phyloP scores from a whole-genome alignment of 2,329 filamentous ascomycete genomes.

The Eutypella sp. region DNA sequence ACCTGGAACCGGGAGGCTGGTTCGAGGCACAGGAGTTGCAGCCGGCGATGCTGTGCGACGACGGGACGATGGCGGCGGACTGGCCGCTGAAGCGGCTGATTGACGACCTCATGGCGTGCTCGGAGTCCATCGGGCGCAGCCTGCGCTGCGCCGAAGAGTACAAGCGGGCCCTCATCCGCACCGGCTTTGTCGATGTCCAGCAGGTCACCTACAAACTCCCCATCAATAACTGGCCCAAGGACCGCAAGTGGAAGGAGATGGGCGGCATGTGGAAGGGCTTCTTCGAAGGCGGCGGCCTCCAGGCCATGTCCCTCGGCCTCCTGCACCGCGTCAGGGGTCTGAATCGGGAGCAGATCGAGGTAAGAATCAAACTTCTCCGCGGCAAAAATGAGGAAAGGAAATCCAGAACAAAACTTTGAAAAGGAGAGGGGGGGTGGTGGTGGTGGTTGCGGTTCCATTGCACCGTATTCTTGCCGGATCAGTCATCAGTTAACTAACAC shows the following conservation, averaged over 20 bases:
- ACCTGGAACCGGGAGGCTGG: constrained; percentile 48
- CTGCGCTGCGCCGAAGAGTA: constrained; percentile 30
- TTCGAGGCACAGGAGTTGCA: constrained; percentile 49
- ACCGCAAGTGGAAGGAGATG: constrained; percentile 37
- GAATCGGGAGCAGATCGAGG: constrained; percentile 45
- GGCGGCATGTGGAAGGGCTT: constrained; percentile 41
- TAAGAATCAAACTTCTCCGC: constrained; percentile 24
- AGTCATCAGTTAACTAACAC: no score
- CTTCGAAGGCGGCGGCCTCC: constrained; percentile 36
- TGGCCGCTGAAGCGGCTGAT: constrained; percentile 36
- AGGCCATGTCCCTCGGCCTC: constrained; percentile 38
- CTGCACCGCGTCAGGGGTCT: constrained; percentile 36
- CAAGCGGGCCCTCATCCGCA: constrained; percentile 36
- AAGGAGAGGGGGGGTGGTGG: no score
- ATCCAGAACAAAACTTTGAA: constrained; percentile 5
- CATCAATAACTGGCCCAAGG: constrained; percentile 48
- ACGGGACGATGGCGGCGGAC: constrained; percentile 36
- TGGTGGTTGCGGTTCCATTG: no score
- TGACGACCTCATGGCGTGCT: constrained; percentile 35
- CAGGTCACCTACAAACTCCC: constrained; percentile 50
- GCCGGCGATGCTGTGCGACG: constrained; percentile 36
- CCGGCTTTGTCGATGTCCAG: constrained; percentile 51
- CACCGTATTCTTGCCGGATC: no score
- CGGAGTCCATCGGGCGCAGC: constrained; percentile 31
- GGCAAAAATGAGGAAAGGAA: not conserved